These are phyloP conservation scores for Coriolopsis trogii DNA, from an alignment of 1,284 basidiomycete genomes.

Conservation along the genomic window DNA sequence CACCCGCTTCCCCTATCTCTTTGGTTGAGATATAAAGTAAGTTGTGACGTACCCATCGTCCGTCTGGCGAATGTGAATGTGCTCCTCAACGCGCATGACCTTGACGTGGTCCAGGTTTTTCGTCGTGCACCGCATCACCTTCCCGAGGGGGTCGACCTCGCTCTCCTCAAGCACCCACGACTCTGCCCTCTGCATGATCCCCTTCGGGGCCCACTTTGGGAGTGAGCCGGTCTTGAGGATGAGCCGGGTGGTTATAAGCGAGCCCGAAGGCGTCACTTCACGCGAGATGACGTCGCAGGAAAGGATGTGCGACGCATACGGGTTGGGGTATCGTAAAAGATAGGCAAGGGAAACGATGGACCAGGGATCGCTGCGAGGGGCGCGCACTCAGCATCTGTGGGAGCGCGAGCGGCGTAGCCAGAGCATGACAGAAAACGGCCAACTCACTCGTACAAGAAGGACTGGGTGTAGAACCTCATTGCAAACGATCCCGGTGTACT, in stretches of 20 bases:
- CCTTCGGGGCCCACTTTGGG: conserved; percentile 88
- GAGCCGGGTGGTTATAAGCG: conserved; percentile 87
- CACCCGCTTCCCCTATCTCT: neutral
- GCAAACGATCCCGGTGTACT: conserved; percentile 40
- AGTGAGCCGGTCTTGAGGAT: conserved; percentile 91
- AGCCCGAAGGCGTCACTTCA: conserved; percentile 67
- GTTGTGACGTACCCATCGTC: conserved; percentile 58
- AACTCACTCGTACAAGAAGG: conserved; percentile 79
- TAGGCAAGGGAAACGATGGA: conserved; percentile 91
- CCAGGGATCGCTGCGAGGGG: conserved; percentile 76
- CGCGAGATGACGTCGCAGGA: conserved; percentile 95
- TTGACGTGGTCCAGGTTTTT: conserved; percentile 86
- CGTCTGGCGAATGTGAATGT: conserved; percentile 62
- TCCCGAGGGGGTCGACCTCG: conserved; percentile 80
- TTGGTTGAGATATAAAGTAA: conserved; percentile 37
- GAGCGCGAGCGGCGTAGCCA: conserved; percentile 12
- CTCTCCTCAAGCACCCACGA: conserved; percentile 92
- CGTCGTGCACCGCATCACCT: conserved; percentile 70
- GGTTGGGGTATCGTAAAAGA: conserved; percentile 96
- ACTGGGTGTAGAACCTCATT: conserved; percentile 83
- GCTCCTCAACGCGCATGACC: conserved; percentile 81
- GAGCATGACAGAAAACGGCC: neutral
- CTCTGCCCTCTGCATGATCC: conserved; percentile 75
- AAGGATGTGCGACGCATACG: conserved; percentile 91
- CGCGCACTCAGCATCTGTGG: conserved; percentile 14